phyloP scores from a whole-genome alignment of 495 filamentous ascomycete species.

The Cenococcum geophilum region DNA sequence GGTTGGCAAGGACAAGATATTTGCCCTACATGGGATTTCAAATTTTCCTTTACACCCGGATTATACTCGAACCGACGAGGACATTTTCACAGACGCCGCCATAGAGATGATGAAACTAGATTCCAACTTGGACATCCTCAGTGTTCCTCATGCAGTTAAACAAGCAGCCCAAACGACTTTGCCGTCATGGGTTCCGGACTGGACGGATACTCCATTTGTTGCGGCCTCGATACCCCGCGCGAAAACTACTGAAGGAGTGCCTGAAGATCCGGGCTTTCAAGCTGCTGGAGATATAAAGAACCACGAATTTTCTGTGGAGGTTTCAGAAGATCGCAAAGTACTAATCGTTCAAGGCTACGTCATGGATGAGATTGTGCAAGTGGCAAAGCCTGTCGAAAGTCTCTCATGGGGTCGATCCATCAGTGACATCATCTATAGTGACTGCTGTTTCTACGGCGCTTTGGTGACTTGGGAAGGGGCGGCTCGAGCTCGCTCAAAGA shows the following conservation, averaged over 20 bases:
- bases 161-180: not conserved
- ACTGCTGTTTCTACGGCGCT: not conserved
- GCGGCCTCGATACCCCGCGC: not conserved
- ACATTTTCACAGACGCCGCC: conserved; percentile 3
- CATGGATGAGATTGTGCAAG: not conserved
- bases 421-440: not conserved
- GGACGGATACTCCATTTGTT: conserved; percentile 2
- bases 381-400: not conserved
- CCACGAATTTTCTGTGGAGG: not conserved
- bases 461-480: not conserved
- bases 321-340: no score
- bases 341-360: not conserved
- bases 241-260: not conserved
- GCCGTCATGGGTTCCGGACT: conserved; percentile 1
- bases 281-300: not conserved
- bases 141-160: not conserved
- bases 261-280: not conserved
- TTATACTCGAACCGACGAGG: not conserved
- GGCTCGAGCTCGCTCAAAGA: not conserved
- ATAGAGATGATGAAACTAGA: conserved; percentile 5
- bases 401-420: not conserved
- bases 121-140: conserved; percentile 2
- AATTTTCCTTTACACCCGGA: not conserved
- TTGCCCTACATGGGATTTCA: not conserved
- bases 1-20: not conserved